Percentiles rank a stretch among this genome's conserved stretches.
Conservation (phyloP, 2,329 filamentous ascomycete genomes). For the Xylaria sp. region DNA sequence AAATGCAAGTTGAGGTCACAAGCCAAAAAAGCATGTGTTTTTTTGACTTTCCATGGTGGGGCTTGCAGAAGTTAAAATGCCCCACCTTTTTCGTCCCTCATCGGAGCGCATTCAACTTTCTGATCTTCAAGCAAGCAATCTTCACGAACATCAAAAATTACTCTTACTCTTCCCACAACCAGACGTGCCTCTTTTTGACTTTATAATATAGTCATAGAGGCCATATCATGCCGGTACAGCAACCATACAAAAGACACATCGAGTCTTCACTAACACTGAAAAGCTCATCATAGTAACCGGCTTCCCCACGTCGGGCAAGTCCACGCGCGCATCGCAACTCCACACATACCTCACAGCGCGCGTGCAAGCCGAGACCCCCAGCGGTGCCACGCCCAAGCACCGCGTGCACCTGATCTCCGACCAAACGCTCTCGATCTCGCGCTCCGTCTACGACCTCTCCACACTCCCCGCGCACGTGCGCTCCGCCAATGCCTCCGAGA, state of each 20-base stretch:
- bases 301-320: slow-evolving; percentile 64
- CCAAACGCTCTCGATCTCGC: slow-evolving; percentile 62
- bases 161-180: too few species aligned
- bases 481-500: slow-evolving; percentile 70
- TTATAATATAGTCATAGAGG: too few species aligned
- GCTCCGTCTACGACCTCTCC: slow-evolving; percentile 65
- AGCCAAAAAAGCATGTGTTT: too few species aligned
- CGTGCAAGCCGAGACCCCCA: slow-evolving; percentile 38
- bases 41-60: too few species aligned
- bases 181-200: too few species aligned
- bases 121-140: too few species aligned
- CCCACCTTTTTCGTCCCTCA: too few species aligned
- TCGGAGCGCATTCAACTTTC: too few species aligned
- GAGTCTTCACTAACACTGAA: background rate
- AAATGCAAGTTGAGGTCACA: too few species aligned
- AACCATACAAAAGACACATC: background rate
- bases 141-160: too few species aligned
- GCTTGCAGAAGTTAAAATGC: too few species aligned
- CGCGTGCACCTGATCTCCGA: slow-evolving; percentile 71
- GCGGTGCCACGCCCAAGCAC: slow-evolving; percentile 40
- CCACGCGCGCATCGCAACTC: slow-evolving; percentile 61
- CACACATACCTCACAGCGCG: slow-evolving; percentile 56
- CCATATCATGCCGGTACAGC: slow-evolving; percentile 17
- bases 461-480: slow-evolving; percentile 54
- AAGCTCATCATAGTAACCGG: slow-evolving; percentile 64